Conservation (phyloP, 495 filamentous ascomycete genomes). For the Penicillium taxi region DNA sequence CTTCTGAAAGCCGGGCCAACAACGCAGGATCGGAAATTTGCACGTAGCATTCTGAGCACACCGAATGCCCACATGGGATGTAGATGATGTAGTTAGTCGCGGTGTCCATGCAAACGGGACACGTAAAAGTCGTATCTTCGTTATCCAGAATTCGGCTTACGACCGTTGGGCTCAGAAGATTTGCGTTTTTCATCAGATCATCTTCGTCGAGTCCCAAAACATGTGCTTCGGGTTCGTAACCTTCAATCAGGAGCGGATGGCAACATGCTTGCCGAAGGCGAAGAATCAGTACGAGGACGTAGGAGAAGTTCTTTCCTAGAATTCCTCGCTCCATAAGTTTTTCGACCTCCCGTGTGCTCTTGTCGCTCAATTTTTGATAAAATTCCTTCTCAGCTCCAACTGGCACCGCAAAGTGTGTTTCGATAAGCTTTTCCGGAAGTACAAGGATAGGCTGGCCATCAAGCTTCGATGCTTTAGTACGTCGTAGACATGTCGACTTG, state of each 20-base stretch:
- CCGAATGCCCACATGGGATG: constrained; percentile 77
- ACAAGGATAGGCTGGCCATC: constrained; percentile 78
- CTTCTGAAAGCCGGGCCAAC: constrained; percentile 54
- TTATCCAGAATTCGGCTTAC: constrained; percentile 60
- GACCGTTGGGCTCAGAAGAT: constrained; percentile 50
- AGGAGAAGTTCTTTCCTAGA: constrained; percentile 71
- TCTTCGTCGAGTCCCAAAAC: constrained; percentile 47
- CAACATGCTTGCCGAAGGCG: constrained; percentile 82
- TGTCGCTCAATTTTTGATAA: constrained; percentile 63
- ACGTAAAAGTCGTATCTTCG: constrained; percentile 44
- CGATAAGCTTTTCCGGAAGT: constrained; percentile 61
- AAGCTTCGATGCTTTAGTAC: constrained; percentile 74
- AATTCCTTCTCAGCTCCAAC: constrained; percentile 61
- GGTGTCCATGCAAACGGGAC: constrained; percentile 75
- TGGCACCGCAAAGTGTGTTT: constrained; percentile 63
- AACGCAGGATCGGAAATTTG: constrained; percentile 56
- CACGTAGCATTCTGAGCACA: constrained; percentile 71
- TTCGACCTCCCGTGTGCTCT: constrained; percentile 65
- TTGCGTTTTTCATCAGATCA: constrained; percentile 59
- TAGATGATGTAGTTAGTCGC: constrained; percentile 70
- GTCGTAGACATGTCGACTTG: constrained; percentile 76
- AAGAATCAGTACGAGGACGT: constrained; percentile 76
- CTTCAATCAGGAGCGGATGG: constrained; percentile 83
- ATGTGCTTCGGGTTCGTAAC: constrained; percentile 52
- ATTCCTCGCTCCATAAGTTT: constrained; percentile 64